Percentiles rank a stretch among this genome's conserved stretches.
These are phyloP conservation scores for Tetrapyrgos nigripes DNA, from an alignment of 1,284 basidiomycete genomes.

Conservation along the genomic window DNA sequence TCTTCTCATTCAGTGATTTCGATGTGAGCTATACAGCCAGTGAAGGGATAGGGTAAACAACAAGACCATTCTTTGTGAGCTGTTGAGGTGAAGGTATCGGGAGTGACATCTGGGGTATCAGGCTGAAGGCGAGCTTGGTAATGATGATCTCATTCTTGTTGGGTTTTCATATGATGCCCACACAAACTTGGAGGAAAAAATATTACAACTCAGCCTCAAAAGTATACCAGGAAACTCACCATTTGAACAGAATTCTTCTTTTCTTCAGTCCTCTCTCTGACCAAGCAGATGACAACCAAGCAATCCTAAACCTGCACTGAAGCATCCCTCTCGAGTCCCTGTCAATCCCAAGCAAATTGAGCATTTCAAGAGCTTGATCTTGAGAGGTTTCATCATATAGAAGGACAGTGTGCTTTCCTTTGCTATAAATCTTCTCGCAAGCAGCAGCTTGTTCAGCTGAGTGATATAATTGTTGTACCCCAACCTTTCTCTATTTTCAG, in stretches of 20 bases:
- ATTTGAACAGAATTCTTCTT: neutral
- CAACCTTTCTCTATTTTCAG: too few relatives aligned
- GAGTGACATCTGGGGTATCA: neutral
- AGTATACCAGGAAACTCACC: neutral
- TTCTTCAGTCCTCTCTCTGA: neutral
- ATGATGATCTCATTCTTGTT: neutral
- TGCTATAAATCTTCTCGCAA: too few relatives aligned
- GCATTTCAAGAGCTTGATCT: neutral
- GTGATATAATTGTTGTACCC: too few relatives aligned
- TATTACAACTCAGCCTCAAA: neutral
- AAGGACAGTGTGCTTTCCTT: too few relatives aligned
- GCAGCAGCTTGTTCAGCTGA: too few relatives aligned
- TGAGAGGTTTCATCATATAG: neutral
- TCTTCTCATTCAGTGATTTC: constrained; percentile 30
- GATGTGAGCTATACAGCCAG: constrained; percentile 40
- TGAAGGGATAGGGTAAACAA: constrained; percentile 28
- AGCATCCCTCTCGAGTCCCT: neutral
- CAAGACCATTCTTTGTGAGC: neutral
- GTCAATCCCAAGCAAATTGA: neutral
- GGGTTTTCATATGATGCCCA: neutral
- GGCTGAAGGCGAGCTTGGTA: too few relatives aligned
- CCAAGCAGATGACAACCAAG: neutral
- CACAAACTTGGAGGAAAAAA: neutral
- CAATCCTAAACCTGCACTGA: neutral
- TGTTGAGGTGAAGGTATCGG: neutral